Base-by-base conservation (phyloP, 2,329 filamentous ascomycete species). In the Microascus cirrosus region DNA sequence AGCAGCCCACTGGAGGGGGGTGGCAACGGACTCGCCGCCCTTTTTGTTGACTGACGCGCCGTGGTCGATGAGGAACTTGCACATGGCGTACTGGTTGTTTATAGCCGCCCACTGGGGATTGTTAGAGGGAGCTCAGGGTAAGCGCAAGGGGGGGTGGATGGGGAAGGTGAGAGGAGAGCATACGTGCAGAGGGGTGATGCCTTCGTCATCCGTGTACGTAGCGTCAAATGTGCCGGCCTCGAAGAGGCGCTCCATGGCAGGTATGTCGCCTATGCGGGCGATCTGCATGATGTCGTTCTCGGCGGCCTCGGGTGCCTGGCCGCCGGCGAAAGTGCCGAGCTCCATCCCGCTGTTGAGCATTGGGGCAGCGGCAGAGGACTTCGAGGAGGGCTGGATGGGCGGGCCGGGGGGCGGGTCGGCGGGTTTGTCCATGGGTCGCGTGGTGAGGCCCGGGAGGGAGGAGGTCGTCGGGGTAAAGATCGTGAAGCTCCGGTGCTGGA, bases 11-110 rank as follows among this genome's bases (percentile, higher is more conserved):
- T 97, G 91, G 1, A 95, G 85, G 18, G 94, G 89, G 51, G 94
- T 97, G 18, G 94, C 93, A 50, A 95, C 81, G 11, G 92, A 96
- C 68, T 97, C 93, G 71, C 94, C 94, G 71, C 95, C 94, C 72
- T 95, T 96, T 62, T 85, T 87, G 74, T 99, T 97, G 66, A 97
- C 87, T 68, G 95, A 88, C 67, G 92, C 94, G 67, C 91, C 91
- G 62, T 77, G 73, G 55, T 82, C 89, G 69, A 99, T 82, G 52
- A 99, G 84, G 73, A 95, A 96, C 71, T 94, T 93, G 81, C 93
- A 96, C 78, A 97, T 91, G 63, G 90, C 89, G 75, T 93, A 95
- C 70, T 96, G 94, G 69, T 97, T 97, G 76, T 99, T 99, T 71
- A 99, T 97, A 42, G 95, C 90, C 53, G 94, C 94, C 94, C 94